These are phyloP conservation scores for Fusarium verticillioides DNA, from an alignment of 2,329 filamentous ascomycete genomes.

Conservation along the genomic window DNA sequence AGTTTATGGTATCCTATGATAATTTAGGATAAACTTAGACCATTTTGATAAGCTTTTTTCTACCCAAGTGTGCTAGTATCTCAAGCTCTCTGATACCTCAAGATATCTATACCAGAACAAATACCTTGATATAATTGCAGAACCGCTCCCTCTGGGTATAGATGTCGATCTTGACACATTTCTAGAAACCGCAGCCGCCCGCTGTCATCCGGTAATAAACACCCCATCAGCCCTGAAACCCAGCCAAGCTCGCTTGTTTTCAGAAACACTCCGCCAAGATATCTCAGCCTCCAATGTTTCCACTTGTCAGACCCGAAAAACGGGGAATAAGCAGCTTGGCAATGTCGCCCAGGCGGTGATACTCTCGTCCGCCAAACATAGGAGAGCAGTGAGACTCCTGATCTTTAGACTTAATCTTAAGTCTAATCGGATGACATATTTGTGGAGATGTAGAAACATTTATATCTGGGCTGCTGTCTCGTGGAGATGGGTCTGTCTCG, in stretches of 20 bases:
- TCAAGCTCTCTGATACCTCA: background rate
- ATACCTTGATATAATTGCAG: background rate
- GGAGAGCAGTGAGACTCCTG: background rate
- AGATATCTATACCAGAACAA: background rate
- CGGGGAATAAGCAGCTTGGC: constrained; percentile 14
- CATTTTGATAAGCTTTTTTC: background rate
- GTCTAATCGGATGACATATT: background rate
- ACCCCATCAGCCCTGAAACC: constrained; percentile 14
- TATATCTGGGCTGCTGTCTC: background rate
- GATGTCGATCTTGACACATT: background rate
- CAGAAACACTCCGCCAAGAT: constrained; percentile 5
- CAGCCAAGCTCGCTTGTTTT: constrained; percentile 9
- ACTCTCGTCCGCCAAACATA: constrained; percentile 37
- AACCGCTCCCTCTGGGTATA: background rate
- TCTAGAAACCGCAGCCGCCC: background rate
- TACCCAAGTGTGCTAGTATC: fast-evolving
- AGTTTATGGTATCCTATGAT: background rate
- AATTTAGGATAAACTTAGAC: background rate
- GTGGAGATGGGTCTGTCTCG: background rate
- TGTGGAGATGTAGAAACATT: background rate
- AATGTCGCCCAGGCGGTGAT: constrained; percentile 35
- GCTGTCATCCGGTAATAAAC: constrained; percentile 1
- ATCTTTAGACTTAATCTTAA: constrained; percentile 26
- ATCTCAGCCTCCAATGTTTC: constrained; percentile 22
- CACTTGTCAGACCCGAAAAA: background rate